Percentiles rank a stretch among this genome's conserved stretches.
phyloP scores from a whole-genome alignment of 148 eudicot genomes.

The Nepenthes mirabilis region DNA sequence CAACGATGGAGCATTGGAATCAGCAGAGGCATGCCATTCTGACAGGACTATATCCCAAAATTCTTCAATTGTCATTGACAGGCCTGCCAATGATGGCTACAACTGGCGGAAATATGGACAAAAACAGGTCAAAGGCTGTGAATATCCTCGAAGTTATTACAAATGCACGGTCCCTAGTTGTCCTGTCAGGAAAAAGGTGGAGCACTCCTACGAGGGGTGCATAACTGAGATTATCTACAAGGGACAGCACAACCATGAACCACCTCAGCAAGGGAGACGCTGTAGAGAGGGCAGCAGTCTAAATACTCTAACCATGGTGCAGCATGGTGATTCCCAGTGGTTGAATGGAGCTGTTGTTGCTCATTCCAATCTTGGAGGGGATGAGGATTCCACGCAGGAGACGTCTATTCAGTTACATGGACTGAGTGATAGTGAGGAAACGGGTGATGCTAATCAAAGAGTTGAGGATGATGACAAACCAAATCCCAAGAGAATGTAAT shows the following conservation, averaged over 20 bases:
- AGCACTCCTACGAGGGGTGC: slow-evolving; percentile 53
- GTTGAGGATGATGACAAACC: slow-evolving; percentile 56
- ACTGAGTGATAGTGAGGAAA: slow-evolving; percentile 80
- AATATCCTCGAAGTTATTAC: slow-evolving; percentile 76
- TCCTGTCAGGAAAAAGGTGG: slow-evolving; percentile 82
- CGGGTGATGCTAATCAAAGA: slow-evolving; percentile 40
- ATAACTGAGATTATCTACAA: slow-evolving; percentile 90
- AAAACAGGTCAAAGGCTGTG: slow-evolving; percentile 75
- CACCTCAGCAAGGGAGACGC: slow-evolving; percentile 41
- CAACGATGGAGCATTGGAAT: background rate
- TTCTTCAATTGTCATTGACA: slow-evolving; percentile 38
- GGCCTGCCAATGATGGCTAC: slow-evolving; percentile 82
- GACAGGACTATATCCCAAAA: slow-evolving; percentile 17
- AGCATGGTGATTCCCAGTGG: background rate
- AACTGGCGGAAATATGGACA: slow-evolving; percentile 94
- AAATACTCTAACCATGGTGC: background rate
- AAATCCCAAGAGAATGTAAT: slow-evolving; percentile 73
- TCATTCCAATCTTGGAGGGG: slow-evolving; percentile 24
- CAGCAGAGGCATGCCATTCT: background rate
- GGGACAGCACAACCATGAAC: slow-evolving; percentile 79
- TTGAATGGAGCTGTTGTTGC: slow-evolving; percentile 19
- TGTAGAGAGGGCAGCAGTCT: background rate
- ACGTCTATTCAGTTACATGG: slow-evolving; percentile 25
- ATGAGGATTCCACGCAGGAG: slow-evolving; percentile 58
- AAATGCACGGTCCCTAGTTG: slow-evolving; percentile 55